Evolutionary conservation across 371 early-diverging fungal species (phyloP).

Genomic region (Saksenaea oblongispora): DNA sequence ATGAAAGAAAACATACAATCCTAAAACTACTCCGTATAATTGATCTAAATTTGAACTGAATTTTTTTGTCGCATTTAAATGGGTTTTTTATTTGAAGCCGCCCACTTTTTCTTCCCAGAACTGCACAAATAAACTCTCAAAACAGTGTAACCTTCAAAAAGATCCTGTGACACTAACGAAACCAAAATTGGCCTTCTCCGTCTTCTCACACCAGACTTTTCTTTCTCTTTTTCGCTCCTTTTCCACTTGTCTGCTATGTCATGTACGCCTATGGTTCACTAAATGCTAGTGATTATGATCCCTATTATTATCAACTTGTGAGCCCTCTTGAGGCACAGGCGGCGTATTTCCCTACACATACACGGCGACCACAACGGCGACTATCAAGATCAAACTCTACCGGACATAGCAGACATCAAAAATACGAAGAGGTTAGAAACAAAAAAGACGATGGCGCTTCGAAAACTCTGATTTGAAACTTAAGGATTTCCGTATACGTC

Average conservation of each 20-base stretch:
- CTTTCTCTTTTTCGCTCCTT: neutral
- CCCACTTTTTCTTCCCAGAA: too few species aligned
- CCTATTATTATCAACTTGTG: conserved; percentile 9
- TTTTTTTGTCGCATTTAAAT: too few species aligned
- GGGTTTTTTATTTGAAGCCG: too few species aligned
- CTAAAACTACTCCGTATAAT: too few species aligned
- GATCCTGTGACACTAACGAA: neutral
- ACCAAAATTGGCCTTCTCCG: neutral
- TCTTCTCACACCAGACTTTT: neutral
- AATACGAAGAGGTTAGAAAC: neutral
- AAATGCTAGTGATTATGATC: conserved; percentile 11
- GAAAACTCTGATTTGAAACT: conserved; percentile 5
- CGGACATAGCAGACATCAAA: neutral
- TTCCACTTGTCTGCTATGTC: neutral
- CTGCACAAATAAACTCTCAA: too few species aligned
- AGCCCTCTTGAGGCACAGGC: conserved; percentile 15
- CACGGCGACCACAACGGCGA: neutral
- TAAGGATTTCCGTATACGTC: neutral
- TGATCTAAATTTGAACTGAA: too few species aligned
- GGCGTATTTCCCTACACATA: neutral
- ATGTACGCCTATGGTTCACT: neutral
- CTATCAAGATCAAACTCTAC: neutral
- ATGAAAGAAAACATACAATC: too few species aligned
- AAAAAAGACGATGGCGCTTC: neutral
- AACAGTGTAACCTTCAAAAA: too few species aligned